Base-by-base conservation (phyloP, 192 early-diverging fungal genomes). In the Linnemannia schmuckeri region DNA sequence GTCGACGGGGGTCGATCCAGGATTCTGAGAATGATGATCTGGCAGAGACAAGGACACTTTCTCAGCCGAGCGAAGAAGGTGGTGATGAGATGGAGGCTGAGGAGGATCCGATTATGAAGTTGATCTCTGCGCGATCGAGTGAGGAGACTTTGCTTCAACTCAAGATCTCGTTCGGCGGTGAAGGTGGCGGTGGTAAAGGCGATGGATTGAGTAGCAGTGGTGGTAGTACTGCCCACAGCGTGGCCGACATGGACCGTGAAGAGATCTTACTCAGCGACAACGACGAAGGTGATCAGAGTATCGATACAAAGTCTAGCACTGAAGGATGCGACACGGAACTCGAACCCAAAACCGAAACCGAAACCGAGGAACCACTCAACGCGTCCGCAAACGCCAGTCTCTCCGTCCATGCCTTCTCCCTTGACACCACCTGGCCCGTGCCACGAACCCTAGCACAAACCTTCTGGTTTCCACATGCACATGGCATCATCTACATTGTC, bases 371-470 rank as follows among this genome's bases (percentile, higher is more conserved):
- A 63, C 49, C 52, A 37, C 33, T 17, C 49, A 70, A 46, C n/a
- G 15, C 66, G n/a, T 80, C 77, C 6, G 74, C 84, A 15, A 75
- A 78, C 8, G 80, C 79, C 33, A 75, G 61, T n/a, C 74, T 87
- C 17, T 87, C 85, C 5, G 57, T 87, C 20, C 85, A 87, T 41
- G 85, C 85, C n/a, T 87, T 87, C 66, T 87, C 85, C 6, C 80
- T 87, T 20, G 85, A 87, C 72, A 87, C 79, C 13, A 87, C 80
- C 27, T 87, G 85, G 85, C 85, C 85, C 22, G 85, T 87, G 2
- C 85, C 85, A 1, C 71, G 85, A 8, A 81, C 37, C 20, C 54
- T 87, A 41, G 85, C 85, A 0, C 85, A 87, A 52, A 81, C 76
- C 37, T 81, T 87, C 33, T 87, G 85, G 85, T 87, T 87, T 66